Evolutionary conservation across 768 basidiomycete genomes (phyloP), one percentile per base, ranked within the genome.

Genomic region (Hericium erinaceus): DNA sequence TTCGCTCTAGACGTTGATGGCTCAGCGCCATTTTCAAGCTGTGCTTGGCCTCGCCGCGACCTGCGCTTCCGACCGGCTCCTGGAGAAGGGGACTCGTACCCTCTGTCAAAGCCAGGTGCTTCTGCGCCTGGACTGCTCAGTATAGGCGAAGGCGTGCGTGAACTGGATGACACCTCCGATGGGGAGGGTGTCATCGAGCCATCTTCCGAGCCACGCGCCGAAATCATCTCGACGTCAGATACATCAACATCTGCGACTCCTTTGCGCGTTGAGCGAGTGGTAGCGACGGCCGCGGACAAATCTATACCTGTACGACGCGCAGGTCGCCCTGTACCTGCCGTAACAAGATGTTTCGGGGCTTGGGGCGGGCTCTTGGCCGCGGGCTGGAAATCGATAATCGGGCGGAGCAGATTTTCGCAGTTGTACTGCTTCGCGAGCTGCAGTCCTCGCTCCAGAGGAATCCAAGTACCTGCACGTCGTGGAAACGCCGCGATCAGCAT

Each of bases 281-380:
- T 77, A 51, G 82, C 64, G n/a, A 56, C 60, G 20, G 56, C 26
- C 44, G 46, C 44, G 39, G 63, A 64, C n/a, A 60, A 59, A 15
- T 66, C 65, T n/a, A 58, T 61, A 26, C 41, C 59, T n/a, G 63
- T 52, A 12, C 55, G 67, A 40, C 69, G 69, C 12, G 73, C 70
- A 33, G 75, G 69, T 58, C 78, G 77, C 58, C 80, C 61, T 2
- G 77, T 73, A 49, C 89, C 77, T 26, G 82, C 80, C 22, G 92
- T 84, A 16, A 92, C 92, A 38, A 94, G 75, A 71, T 99, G 97
- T 72, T 98, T 98, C 16, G 97, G 97, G 18, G 97, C 97, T 39
- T 92, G 82, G 20, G 97, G 97, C 0, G 92, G 92, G 62, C 93
- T 95, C 68, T 89, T 90, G 5, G 87, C 84, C 4, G 87, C 85